Conservation (phyloP, 2,329 filamentous ascomycete genomes). For the Leptographium lundbergii region DNA sequence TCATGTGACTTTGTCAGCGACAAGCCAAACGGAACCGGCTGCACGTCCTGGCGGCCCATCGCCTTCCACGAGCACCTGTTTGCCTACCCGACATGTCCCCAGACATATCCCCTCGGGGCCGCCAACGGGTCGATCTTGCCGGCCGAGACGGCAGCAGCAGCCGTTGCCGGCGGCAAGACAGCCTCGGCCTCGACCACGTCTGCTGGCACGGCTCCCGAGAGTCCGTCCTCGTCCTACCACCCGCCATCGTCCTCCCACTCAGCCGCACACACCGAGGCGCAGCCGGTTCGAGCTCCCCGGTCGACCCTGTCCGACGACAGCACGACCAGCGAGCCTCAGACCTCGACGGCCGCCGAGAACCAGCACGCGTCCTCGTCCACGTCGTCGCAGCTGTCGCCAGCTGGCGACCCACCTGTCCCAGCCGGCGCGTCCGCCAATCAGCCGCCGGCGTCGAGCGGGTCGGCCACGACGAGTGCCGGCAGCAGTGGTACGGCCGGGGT, state of each 20-base stretch:
- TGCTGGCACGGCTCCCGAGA: not conserved
- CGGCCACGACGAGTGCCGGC: too few relatives aligned
- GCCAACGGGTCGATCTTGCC: not conserved
- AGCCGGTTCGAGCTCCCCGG: too few relatives aligned
- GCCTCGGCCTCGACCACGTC: not conserved
- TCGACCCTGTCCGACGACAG: not conserved
- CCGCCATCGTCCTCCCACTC: not conserved
- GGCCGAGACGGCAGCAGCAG: not conserved
- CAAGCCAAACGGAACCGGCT: not conserved
- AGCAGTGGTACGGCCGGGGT: not conserved
- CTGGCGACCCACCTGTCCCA: not conserved
- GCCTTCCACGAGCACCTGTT: not conserved
- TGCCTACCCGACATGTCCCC: not conserved
- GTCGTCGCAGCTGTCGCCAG: not conserved
- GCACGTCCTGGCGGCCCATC: constrained; percentile 2
- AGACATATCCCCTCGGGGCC: not conserved
- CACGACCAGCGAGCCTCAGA: not conserved
- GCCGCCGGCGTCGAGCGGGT: not conserved
- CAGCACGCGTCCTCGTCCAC: not conserved
- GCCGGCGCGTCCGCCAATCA: not conserved
- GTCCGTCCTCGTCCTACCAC: not conserved
- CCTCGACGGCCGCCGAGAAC: not conserved
- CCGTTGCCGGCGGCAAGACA: not conserved
- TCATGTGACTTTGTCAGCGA: not conserved
- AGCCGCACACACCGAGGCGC: not conserved